Percentiles rank a stretch among this genome's conserved stretches.
Evolutionary conservation across 345 rosid genomes (phyloP).

Genomic region (Eucalyptus sp.): DNA sequence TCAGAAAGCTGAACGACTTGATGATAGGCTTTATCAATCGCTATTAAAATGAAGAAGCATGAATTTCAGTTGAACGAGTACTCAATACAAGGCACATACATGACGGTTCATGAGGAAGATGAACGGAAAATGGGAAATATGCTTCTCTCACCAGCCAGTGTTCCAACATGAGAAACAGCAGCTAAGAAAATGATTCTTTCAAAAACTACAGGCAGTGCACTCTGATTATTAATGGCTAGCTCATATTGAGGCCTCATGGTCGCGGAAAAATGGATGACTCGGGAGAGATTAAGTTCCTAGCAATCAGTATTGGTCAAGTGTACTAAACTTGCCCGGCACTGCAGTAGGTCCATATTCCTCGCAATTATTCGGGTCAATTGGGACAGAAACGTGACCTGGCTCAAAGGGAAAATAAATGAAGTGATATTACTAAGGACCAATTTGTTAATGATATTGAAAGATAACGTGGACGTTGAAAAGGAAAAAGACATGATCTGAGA

Average conservation of each 20-base stretch:
- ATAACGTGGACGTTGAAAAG: background rate
- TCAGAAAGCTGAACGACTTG: background rate
- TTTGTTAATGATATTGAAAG: background rate
- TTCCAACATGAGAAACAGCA: background rate
- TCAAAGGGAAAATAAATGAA: background rate
- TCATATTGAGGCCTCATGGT: background rate
- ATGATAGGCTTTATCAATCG: background rate
- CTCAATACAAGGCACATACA: background rate
- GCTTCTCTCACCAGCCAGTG: background rate
- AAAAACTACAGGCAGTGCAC: background rate
- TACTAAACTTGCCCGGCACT: slow-evolving; percentile 8
- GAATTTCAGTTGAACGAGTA: background rate
- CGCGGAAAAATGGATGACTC: background rate
- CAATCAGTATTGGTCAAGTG: background rate
- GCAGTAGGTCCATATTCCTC: slow-evolving; percentile 81
- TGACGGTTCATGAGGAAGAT: background rate
- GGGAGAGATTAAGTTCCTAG: background rate
- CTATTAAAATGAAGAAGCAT: background rate
- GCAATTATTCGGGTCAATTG: slow-evolving; percentile 54
- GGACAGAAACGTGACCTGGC: slow-evolving; percentile 80
- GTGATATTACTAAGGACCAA: background rate
- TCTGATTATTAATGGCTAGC: background rate
- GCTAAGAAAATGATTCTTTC: background rate
- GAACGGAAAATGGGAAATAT: background rate
- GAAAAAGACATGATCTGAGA: background rate